Base-by-base conservation (phyloP, 495 filamentous ascomycete genomes). In the Chaetomium fimeti region DNA sequence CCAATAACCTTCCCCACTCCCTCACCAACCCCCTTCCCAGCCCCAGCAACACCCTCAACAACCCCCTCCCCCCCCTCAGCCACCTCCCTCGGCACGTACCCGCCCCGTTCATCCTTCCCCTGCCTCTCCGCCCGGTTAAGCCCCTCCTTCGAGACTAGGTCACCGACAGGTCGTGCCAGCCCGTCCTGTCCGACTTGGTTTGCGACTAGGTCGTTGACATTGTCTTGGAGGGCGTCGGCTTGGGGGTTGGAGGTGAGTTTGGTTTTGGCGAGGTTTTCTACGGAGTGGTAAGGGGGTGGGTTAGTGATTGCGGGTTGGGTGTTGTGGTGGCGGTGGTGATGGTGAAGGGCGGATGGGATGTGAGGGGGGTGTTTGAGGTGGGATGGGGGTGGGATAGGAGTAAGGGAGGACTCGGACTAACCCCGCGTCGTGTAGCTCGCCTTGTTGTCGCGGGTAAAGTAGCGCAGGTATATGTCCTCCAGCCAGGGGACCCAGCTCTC, bases 401-500 rank as follows among this genome's bases (percentile, higher is more conserved):
- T n/a, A 51, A 47, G 56, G 45, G 38, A 60, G 25, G 24, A 13
- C 16, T 20, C 32, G 59, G 57, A 60, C 64, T 5, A 20, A 88
- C 87, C 83, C 68, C 83, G 87, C 0, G 86, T 80, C 1, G 79
- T 78, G 68, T 89, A 90, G 66, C 83, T 85, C 1, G 86, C 79
- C 75, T 90, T 89, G 76, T 90, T 91, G 67, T 91, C 88, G 62
- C 84, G 87, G 67, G 84, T 87, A 66, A 90, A 90, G 78, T 84
- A 90, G 42, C 76, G 78, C 20, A 91, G 80, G 69, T 88, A 89
- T 60, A 83, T 73, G 73, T 90, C 88, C 68, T 91, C 88, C 42
- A 90, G 79, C 87, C 88, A 91, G 6, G 88, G 88, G 75, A 89
- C 83, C 88, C 88, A 90, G 57, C 78, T 81, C 67, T 90, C 85